Conservation (phyloP, 1,284 basidiomycete species). For the Agaricales sp. region DNA sequence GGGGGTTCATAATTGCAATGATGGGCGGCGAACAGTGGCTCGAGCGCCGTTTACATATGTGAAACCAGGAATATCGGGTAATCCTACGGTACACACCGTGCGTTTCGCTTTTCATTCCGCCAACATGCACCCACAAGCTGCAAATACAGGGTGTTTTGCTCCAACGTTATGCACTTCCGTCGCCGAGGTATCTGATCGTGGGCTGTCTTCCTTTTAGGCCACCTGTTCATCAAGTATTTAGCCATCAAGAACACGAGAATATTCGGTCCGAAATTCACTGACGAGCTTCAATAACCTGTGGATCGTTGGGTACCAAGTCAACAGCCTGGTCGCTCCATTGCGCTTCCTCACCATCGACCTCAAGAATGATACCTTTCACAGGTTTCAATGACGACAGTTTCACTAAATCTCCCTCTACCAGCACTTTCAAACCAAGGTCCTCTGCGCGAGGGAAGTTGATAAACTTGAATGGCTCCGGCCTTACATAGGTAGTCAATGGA, state of each 20-base stretch:
- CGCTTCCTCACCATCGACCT: slow-evolving; percentile 60
- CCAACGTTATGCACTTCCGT: slow-evolving; percentile 52
- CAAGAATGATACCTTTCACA: slow-evolving; percentile 79
- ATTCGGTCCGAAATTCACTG: too few species aligned
- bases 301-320: slow-evolving; percentile 78
- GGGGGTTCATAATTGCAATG: too few species aligned
- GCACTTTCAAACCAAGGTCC: slow-evolving; percentile 45
- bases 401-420: slow-evolving; percentile 51
- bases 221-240: slow-evolving; percentile 9
- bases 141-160: slow-evolving; percentile 3
- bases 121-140: too few species aligned
- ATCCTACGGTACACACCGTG: too few species aligned
- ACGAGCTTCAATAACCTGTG: slow-evolving; percentile 49
- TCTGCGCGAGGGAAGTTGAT: slow-evolving; percentile 64
- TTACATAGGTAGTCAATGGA: slow-evolving; percentile 17
- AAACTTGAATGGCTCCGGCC: slow-evolving; percentile 89
- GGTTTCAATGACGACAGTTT: slow-evolving; percentile 54
- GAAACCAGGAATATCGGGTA: too few species aligned
- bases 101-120: too few species aligned
- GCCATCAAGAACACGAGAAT: too few species aligned
- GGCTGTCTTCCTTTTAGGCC: slow-evolving; percentile 61
- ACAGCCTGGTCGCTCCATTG: slow-evolving; percentile 82
- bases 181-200: slow-evolving; percentile 61
- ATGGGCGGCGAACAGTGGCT: too few species aligned
- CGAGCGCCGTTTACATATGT: too few species aligned